These are phyloP conservation scores for Amniculicola lignicola DNA, from an alignment of 495 filamentous ascomycete species.

Conservation along the genomic window DNA sequence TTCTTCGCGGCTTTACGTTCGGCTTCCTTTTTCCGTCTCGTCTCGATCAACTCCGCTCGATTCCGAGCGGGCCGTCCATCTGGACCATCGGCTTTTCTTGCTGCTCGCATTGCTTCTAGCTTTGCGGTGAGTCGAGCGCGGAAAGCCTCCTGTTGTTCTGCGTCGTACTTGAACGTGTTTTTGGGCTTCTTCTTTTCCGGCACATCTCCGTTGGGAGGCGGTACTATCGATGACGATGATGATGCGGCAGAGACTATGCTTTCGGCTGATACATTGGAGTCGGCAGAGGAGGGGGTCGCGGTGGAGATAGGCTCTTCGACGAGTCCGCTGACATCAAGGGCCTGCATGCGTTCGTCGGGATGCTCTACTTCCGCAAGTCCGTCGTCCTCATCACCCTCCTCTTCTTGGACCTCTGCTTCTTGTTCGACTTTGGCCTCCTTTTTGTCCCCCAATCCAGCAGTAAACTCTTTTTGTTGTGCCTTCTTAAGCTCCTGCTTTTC, in stretches of 20 bases:
- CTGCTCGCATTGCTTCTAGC: conserved; percentile 76
- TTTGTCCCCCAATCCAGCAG: conserved; percentile 1
- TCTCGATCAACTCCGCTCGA: conserved; percentile 84
- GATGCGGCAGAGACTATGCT: conserved; percentile 35
- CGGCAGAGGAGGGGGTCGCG: conserved; percentile 25
- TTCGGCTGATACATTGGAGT: conserved; percentile 38
- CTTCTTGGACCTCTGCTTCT: conserved; percentile 13
- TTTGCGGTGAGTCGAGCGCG: conserved; percentile 72
- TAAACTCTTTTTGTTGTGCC: conserved; percentile 31
- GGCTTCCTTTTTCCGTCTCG: conserved; percentile 79
- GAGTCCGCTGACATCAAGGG: conserved; percentile 39
- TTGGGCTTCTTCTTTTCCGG: conserved; percentile 41
- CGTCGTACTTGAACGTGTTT: conserved; percentile 51
- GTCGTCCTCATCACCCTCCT: conserved; percentile 9
- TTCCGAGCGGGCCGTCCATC: conserved; percentile 76
- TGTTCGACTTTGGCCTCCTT: conserved; percentile 23
- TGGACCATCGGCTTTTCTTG: conserved; percentile 75
- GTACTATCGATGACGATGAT: conserved; percentile 19
- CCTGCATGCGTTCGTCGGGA: conserved; percentile 15
- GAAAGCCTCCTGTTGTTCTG: conserved; percentile 52
- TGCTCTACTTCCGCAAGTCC: conserved; percentile 1
- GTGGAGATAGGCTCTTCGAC: conserved; percentile 27
- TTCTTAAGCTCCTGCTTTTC: conserved; percentile 47
- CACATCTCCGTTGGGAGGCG: conserved; percentile 45
- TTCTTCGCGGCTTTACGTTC: conserved; percentile 84